A percentile compares a stretch with the other conserved stretches of the same genome.
Conservation (phyloP, 805 yeast genomes). For the Ogataea pilisensis region DNA sequence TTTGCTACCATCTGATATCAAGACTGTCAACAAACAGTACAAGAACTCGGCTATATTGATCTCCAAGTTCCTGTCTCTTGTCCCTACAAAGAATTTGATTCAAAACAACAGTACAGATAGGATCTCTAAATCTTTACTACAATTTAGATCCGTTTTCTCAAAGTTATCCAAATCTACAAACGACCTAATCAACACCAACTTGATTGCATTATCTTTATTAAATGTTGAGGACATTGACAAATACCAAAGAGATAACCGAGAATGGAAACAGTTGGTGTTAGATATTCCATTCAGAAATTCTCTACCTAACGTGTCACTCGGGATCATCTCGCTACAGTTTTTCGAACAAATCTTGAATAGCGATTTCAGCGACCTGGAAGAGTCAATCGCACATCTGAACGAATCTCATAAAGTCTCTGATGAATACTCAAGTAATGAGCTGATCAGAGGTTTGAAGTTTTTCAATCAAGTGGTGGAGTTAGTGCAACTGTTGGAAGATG, state of each 20-base stretch:
- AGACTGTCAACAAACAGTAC: constrained; percentile 37
- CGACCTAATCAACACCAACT: constrained; percentile 50
- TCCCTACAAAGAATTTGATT: constrained; percentile 43
- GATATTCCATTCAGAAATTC: constrained; percentile 58
- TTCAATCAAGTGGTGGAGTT: constrained; percentile 23
- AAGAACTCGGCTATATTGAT: constrained; percentile 36
- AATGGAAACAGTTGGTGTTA: constrained; percentile 57
- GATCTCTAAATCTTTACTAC: constrained; percentile 59
- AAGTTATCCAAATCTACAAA: constrained; percentile 46
- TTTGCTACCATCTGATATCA: constrained; percentile 30
- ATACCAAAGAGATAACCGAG: constrained; percentile 35
- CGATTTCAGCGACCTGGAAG: constrained; percentile 13
- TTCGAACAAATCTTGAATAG: constrained; percentile 31
- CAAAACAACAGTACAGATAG: constrained; percentile 64
- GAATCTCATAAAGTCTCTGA: constrained; percentile 17
- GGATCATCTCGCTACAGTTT: constrained; percentile 52
- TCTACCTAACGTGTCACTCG: constrained; percentile 60
- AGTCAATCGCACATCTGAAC: constrained; percentile 9
- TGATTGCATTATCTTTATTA: constrained; percentile 44
- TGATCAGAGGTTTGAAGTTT: constrained; percentile 20
- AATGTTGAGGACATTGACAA: constrained; percentile 56
- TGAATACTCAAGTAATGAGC: constrained; percentile 19
- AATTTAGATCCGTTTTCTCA: constrained; percentile 62
- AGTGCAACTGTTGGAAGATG: constrained; percentile 15
- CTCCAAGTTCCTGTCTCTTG: constrained; percentile 45